Base-by-base conservation (phyloP, 1,139 yeast genomes). In the Martiniozyma asiatica region DNA sequence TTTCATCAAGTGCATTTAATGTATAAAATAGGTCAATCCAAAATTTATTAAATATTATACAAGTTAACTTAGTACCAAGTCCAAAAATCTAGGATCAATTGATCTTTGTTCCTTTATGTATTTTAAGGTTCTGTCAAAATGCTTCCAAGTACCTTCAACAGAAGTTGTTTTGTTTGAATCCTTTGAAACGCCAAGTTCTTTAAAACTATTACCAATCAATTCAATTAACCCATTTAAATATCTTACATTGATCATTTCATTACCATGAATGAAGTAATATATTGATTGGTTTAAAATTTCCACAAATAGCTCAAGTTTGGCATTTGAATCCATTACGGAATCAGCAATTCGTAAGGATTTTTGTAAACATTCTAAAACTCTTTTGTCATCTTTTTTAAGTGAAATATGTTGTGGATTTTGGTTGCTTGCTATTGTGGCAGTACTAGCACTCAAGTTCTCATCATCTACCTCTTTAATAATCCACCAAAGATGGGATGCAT, bases 401-500 rank as follows among this genome's bases (percentile, higher is more conserved):
- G 50, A 30, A 5, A 50, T 41, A 24, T 48, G 46, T 7, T 35
- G 32, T 8, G 12, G 3, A 14, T n/a, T 9, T n/a, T n/a, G n/a
- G n/a, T n/a, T n/a, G n/a, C n/a, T n/a, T n/a, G n/a, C n/a, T n/a
- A n/a, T n/a, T n/a, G n/a, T n/a, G n/a, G n/a, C n/a, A n/a, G n/a
- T n/a, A n/a, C n/a, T n/a, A n/a, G n/a, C n/a, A n/a, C n/a, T n/a
- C n/a, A n/a, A n/a, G n/a, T n/a, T n/a, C n/a, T 26, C 29, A 4
- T 43, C 48, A 20, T 40, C 48, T 20, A 40, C 38, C 25, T 49
- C 53, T 41, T 79, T 87, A 14, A 77, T 67, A 53, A 92, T 80
- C 93, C 94, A 85, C 95, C 96, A 89, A 31, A 89, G 59, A 54
- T 89, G 96, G 3, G 94, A 77, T 32, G 95, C 87, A 32, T 73